A percentile compares a stretch with the other conserved stretches of the same genome.
Conservation (phyloP, 768 basidiomycete species). For the Tubosaeta sp. region DNA sequence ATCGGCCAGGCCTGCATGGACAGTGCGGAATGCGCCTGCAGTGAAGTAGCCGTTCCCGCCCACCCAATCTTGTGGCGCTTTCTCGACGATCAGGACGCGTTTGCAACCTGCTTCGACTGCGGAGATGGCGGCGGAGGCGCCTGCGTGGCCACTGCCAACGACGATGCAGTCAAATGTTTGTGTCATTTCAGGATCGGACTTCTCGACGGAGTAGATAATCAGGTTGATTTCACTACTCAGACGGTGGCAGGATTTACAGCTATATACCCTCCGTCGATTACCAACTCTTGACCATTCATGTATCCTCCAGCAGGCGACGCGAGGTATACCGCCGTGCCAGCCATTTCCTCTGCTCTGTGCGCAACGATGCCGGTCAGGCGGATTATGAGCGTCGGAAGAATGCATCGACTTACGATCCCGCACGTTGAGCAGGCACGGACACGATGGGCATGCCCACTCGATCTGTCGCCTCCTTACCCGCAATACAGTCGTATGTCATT, state of each 20-base stretch:
- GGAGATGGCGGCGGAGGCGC: slow-evolving; percentile 59
- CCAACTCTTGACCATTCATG: slow-evolving; percentile 73
- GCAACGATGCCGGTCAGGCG: not conserved
- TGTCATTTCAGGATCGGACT: slow-evolving; percentile 16
- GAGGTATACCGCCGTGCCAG: slow-evolving; percentile 72
- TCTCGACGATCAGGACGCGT: slow-evolving; percentile 62
- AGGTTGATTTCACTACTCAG: slow-evolving; percentile 22
- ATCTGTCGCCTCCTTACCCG: slow-evolving; percentile 44
- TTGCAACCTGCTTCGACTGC: slow-evolving; percentile 56
- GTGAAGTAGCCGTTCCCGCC: slow-evolving; percentile 76
- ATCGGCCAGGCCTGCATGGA: slow-evolving; percentile 57
- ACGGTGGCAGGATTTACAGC: slow-evolving; percentile 64
- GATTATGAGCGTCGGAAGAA: not conserved
- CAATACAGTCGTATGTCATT: slow-evolving; percentile 59
- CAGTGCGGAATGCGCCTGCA: slow-evolving; percentile 63
- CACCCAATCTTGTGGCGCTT: slow-evolving; percentile 57
- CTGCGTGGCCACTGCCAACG: slow-evolving; percentile 64
- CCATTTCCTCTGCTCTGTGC: slow-evolving; percentile 64
- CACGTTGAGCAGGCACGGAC: slow-evolving; percentile 57
- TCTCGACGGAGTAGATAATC: no score
- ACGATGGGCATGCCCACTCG: slow-evolving; percentile 54
- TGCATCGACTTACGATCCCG: slow-evolving; percentile 57
- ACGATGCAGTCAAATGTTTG: slow-evolving; percentile 51
- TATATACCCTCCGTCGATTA: slow-evolving; percentile 71
- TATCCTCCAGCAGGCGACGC: slow-evolving; percentile 71